These are phyloP conservation scores for Orychophragmus violaceus DNA, from an alignment of 345 rosid genomes.

Conservation along the genomic window DNA sequence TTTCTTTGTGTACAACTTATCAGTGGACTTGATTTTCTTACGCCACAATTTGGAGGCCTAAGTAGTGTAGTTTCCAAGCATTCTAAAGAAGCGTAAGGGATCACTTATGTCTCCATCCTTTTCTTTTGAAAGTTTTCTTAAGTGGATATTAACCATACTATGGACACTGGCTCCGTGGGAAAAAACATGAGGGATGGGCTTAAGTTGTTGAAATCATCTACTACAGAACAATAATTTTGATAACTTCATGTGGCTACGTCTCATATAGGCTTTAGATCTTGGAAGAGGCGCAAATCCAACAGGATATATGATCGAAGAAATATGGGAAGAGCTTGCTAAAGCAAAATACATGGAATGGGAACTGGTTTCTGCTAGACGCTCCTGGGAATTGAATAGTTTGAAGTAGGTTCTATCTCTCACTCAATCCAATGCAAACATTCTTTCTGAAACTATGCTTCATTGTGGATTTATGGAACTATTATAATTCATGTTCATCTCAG, in stretches of 20 bases:
- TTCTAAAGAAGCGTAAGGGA: background rate
- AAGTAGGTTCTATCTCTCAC: conserved; percentile 52
- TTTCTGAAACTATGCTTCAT: background rate
- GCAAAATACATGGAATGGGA: conserved; percentile 90
- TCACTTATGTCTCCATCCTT: background rate
- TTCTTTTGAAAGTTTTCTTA: background rate
- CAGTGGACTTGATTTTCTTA: background rate
- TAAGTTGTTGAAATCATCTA: background rate
- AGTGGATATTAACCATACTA: background rate
- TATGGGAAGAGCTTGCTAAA: conserved; percentile 85
- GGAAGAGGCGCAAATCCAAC: conserved; percentile 62
- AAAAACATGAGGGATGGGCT: background rate
- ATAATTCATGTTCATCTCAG: conserved; percentile 40
- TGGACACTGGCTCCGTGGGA: background rate
- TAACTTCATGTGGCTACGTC: background rate
- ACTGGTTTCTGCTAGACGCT: conserved; percentile 48
- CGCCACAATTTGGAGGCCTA: background rate
- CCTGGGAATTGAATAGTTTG: conserved; percentile 73
- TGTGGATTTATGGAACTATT: background rate
- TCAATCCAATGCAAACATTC: background rate
- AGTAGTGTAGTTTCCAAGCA: background rate
- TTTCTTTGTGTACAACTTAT: background rate
- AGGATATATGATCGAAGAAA: conserved; percentile 73
- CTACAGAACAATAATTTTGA: background rate
- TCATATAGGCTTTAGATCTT: conserved; percentile 69